These are phyloP conservation scores for Orbilia ellipsospora DNA, from an alignment of 2,329 filamentous ascomycete genomes.

Conservation along the genomic window DNA sequence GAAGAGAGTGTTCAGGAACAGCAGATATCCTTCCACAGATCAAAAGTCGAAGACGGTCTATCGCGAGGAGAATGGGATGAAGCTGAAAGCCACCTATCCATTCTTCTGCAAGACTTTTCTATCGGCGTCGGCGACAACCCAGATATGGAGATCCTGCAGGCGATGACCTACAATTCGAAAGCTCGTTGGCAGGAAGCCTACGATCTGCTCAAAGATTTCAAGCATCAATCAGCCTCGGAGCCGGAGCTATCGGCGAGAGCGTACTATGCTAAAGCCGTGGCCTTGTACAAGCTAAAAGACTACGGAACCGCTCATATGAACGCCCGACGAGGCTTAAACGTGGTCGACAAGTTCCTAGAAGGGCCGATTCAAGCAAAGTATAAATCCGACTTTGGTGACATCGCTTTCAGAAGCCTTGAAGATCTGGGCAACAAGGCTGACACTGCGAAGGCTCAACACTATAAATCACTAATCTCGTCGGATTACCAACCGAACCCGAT, in stretches of 20 bases:
- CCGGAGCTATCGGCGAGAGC: constrained; percentile 38
- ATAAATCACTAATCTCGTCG: constrained; percentile 42
- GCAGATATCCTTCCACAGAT: constrained; percentile 41
- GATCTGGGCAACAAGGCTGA: constrained; percentile 37
- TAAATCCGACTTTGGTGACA: constrained; percentile 32
- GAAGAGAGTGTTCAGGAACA: constrained; percentile 21
- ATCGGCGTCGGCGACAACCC: constrained; percentile 25
- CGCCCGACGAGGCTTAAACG: constrained; percentile 35
- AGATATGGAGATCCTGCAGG: constrained; percentile 39
- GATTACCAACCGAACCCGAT: constrained; percentile 33
- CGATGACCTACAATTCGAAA: constrained; percentile 46
- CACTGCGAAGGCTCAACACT: constrained; percentile 21
- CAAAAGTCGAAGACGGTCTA: constrained; percentile 39
- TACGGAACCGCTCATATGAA: constrained; percentile 44
- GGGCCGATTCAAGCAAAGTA: constrained; percentile 26
- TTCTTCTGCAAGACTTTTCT: constrained; percentile 32
- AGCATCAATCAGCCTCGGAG: constrained; percentile 47
- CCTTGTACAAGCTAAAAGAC: constrained; percentile 49
- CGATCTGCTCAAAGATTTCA: constrained; percentile 45
- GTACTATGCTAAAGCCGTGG: constrained; percentile 50
- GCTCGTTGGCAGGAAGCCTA: constrained; percentile 42
- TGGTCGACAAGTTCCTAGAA: constrained; percentile 28
- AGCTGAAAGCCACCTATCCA: constrained; percentile 32
- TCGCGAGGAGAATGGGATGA: constrained; percentile 41
- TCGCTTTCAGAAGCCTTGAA: constrained; percentile 38